Conservation (phyloP, 129 eudicot genomes). For the Helichrysum umbraculigerum region DNA sequence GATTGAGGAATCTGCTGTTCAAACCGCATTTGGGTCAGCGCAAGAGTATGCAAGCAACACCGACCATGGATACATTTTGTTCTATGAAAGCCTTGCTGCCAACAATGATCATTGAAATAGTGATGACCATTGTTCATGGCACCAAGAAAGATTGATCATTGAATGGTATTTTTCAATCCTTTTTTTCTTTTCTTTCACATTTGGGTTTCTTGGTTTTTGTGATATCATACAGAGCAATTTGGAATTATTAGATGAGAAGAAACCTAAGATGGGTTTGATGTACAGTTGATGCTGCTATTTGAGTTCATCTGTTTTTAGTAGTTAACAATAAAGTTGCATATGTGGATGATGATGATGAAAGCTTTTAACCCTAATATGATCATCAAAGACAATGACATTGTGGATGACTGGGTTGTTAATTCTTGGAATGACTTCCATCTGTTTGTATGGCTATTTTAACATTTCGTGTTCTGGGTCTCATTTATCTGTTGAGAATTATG, state of each 20-base stretch:
- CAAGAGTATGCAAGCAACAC: constrained; percentile 80
- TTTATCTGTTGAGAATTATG: neutral
- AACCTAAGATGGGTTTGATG: constrained; percentile 37
- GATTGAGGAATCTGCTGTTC: constrained; percentile 72
- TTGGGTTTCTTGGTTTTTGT: constrained; percentile 23
- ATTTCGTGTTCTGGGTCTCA: constrained; percentile 8
- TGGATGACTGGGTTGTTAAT: neutral
- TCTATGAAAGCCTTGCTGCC: constrained; percentile 57
- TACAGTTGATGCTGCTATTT: constrained; percentile 41
- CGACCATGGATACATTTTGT: constrained; percentile 70
- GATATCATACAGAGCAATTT: constrained; percentile 23
- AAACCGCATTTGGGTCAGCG: constrained; percentile 73
- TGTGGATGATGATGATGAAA: constrained; percentile 31
- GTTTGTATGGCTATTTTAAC: constrained; percentile 5
- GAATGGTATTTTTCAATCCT: constrained; percentile 2
- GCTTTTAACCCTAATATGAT: constrained; percentile 13
- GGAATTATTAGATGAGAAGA: constrained; percentile 34
- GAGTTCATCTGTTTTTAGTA: constrained; percentile 32
- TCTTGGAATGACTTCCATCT: neutral
- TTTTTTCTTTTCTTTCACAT: neutral
- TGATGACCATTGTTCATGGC: neutral
- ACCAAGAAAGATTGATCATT: constrained; percentile 19
- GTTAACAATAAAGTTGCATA: constrained; percentile 35
- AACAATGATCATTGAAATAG: constrained; percentile 29
- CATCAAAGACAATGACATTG: constrained; percentile 1